Base-by-base conservation (phyloP, 345 rosid genomes). In the Arabis hirsuta region DNA sequence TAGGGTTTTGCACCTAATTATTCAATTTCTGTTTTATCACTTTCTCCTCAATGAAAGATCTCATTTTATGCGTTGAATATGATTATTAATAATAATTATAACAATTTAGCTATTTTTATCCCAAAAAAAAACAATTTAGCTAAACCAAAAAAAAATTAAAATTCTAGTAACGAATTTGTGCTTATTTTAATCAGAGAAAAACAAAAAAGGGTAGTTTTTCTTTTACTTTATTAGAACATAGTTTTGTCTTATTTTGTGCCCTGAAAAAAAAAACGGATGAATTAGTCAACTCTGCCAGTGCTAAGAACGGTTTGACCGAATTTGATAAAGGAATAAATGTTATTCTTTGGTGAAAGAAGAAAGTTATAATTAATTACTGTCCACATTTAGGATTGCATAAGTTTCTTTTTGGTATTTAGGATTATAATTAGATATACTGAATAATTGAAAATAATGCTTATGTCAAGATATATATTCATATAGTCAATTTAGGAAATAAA, bases 251-350 rank as follows among this genome's bases (percentile, higher is more conserved):
- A 44, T 45, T 29, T 52, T 72, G 39, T 72, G 55, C 27, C 16
- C 4, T 43, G 12, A 7, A 43, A 45, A 16, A 16, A 16, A 16
- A 22, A 22, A 62, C 31, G 56, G 34, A 54, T 44, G 64, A 72
- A 63, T 45, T 72, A 63, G 70, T 72, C 76, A 72, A 72, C 63
- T 63, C 56, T 54, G 50, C 32, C 22, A 14, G 56, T 36, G 11
- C 11, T 9, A 9, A 36, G 41, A 36, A 9, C 10, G 41, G 10
- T 36, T 36, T 36, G 41, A 36, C 41, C 41, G 41, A 8, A 32
- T 32, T 32, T 0, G 36, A 29, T 62, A 32, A 53, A 12, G 16
- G n/a, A 13, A 24, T 43, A 61, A 70, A 36, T 2, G 10, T 60
- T n/a, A 29, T 29, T 67, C 2, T 5, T 56, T 43, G 19, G 13